A percentile compares a stretch with the other conserved stretches of the same genome.
These are phyloP conservation scores for Trapa bicornis DNA, from an alignment of 345 rosid species.

Conservation along the genomic window DNA sequence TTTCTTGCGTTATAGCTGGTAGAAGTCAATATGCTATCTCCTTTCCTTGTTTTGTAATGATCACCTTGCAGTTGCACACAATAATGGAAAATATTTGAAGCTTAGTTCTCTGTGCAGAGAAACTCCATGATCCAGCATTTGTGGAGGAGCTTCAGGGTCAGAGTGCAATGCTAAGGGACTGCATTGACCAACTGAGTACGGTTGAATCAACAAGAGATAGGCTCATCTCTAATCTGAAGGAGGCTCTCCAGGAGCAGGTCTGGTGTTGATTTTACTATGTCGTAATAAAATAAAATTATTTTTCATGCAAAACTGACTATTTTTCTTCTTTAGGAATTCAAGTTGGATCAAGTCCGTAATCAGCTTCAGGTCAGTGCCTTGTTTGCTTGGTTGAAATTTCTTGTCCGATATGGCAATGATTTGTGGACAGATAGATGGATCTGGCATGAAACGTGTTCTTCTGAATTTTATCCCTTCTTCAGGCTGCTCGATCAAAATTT, in stretches of 20 bases:
- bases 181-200: slow-evolving; percentile 52
- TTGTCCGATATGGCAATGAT: neutral
- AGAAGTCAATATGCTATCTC: no score
- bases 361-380: slow-evolving; percentile 57
- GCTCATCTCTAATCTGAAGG: slow-evolving; percentile 63
- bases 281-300: slow-evolving; percentile 3
- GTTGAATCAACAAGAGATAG: slow-evolving; percentile 56
- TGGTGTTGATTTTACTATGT: slow-evolving; percentile 7
- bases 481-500: slow-evolving; percentile 47
- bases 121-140: slow-evolving; percentile 33
- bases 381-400: neutral
- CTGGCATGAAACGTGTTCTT: no score
- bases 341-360: slow-evolving; percentile 58
- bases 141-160: slow-evolving; percentile 74
- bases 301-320: slow-evolving; percentile 9
- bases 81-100: neutral
- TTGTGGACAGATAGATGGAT: neutral
- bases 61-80: neutral
- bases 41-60: neutral
- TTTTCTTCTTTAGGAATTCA: slow-evolving; percentile 48
- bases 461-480: slow-evolving; percentile 7
- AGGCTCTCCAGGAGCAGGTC: slow-evolving; percentile 92
- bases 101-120: slow-evolving; percentile 25
- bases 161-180: slow-evolving; percentile 47
- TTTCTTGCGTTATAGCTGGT: no score